Base-by-base conservation (phyloP, 345 rosid genomes). In the Euphorbia lathyris region DNA sequence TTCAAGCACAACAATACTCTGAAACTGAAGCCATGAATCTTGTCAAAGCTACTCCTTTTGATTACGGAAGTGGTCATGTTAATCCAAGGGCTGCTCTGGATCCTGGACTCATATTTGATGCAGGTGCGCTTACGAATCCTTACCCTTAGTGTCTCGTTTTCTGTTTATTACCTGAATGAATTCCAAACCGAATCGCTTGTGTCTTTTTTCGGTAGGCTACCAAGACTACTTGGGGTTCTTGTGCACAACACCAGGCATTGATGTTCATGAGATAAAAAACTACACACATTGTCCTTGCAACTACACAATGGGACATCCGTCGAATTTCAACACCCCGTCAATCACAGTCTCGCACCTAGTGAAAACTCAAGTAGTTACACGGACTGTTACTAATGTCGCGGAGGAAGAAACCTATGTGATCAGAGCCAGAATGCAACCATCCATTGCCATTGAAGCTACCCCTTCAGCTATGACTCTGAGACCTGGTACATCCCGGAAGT, bases 61-160 rank as follows among this genome's bases (percentile, higher is more conserved):
- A 95, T 79, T 95, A 83, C 78, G 99, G 99, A 58, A 90, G 96
- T 71, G 99, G 99, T 69, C 99, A 95, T 79, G 97, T 95, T 58
- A 86, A 83, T 77, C 98, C 99, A 48, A 88, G 90, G 65, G 96
- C 98, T 66, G 99, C 99, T 73, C 76, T 95, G 71, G 97, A 95
- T 80, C 99, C 99, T 13, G 99, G 99, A 55, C 97, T 95, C 75
- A 73, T 95, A 69, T 90, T 95, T 61, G 88, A 95, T 72, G 97
- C 99, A 79, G 99, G 99, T 90, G 76, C 16, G 76, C 16, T 10
- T 51, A 13, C 22, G 14, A 45, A 23, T 65, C 20, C 51, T 12
- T 9, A 3, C 27, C 16, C 14, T 25, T 2, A 48, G 34, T 34
- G 23, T 69, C 9, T 43, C 20, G 3, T 25, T 63, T 38, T 38